Percentiles rank a stretch among this genome's conserved stretches.
Conservation (phyloP, 179 eudicot genomes). For the Amaranthus tricolor region DNA sequence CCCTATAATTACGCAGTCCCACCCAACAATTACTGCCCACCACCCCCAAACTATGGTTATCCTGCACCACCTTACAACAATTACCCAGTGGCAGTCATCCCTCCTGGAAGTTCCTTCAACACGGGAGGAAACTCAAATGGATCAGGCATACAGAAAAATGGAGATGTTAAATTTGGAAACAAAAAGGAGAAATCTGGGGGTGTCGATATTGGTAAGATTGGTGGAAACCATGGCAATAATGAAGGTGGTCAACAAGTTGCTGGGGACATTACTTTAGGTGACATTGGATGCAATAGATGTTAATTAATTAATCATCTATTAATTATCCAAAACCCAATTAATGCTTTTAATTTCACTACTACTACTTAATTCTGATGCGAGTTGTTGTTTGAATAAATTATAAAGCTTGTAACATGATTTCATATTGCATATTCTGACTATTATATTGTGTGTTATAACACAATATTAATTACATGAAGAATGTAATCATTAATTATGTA, state of each 20-base stretch:
- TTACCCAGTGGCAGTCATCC: not conserved
- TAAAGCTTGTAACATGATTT: too few relatives aligned
- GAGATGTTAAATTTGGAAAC: constrained; percentile 15
- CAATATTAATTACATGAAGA: too few relatives aligned
- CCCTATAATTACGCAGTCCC: not conserved
- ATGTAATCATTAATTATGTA: too few relatives aligned
- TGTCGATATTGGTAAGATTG: constrained; percentile 7
- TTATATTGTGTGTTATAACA: too few relatives aligned
- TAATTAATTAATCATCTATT: not conserved
- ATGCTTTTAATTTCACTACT: too few relatives aligned
- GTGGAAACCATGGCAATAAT: constrained; percentile 15
- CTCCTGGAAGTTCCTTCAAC: constrained; percentile 5
- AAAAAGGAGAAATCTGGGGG: not conserved
- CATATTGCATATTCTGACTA: too few relatives aligned
- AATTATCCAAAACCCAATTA: too few relatives aligned
- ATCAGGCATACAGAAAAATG: constrained; percentile 19
- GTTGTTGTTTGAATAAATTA: too few relatives aligned
- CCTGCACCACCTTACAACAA: not conserved
- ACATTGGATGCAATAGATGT: not conserved
- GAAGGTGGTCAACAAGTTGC: constrained; percentile 7
- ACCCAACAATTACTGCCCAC: not conserved
- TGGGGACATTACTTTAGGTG: not conserved
- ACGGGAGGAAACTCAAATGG: constrained; percentile 18
- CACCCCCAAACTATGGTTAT: not conserved
- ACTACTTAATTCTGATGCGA: too few relatives aligned